These are phyloP conservation scores for Globisporangium camurandrum DNA, from an alignment of 352 stramenopile genomes.

Conservation along the genomic window DNA sequence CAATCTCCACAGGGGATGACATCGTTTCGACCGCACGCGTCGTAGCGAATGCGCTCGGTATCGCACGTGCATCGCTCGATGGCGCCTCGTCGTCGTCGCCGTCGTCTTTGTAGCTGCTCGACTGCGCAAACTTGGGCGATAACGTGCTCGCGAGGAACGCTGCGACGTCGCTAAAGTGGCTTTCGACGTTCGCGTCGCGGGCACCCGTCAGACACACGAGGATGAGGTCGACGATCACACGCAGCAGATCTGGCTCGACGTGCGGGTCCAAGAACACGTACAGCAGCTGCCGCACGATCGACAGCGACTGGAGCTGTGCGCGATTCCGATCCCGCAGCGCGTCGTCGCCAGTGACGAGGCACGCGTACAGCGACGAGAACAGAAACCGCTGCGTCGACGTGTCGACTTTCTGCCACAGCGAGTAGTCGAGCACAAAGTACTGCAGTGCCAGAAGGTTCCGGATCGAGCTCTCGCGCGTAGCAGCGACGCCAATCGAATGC, in stretches of 20 bases:
- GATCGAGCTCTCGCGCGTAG: conserved; percentile 26
- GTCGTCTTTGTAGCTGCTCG: conserved; percentile 4
- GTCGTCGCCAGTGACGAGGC: conserved; percentile 38
- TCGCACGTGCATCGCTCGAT: background rate
- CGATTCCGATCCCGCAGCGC: conserved; percentile 47
- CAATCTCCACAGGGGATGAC: background rate
- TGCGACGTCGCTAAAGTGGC: conserved; percentile 60
- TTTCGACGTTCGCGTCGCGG: conserved; percentile 27
- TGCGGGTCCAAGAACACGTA: conserved; percentile 59
- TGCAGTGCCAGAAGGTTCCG: conserved; percentile 60
- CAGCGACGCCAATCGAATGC: background rate
- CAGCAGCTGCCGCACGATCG: conserved; percentile 56
- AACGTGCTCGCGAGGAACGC: conserved; percentile 49
- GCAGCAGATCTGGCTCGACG: conserved; percentile 36
- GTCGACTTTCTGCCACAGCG: conserved; percentile 46
- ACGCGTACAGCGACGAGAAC: conserved; percentile 62
- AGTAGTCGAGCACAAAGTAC: conserved; percentile 68
- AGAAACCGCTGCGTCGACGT: conserved; percentile 33
- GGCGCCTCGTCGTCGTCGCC: background rate
- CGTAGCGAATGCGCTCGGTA: background rate
- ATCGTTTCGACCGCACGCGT: no score
- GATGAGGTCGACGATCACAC: conserved; percentile 58
- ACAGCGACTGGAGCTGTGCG: conserved; percentile 50
- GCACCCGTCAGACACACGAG: conserved; percentile 54
- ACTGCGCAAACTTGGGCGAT: conserved; percentile 40